Evolutionary conservation across 805 yeast species (phyloP).

Genomic region (Candida easanensis): DNA sequence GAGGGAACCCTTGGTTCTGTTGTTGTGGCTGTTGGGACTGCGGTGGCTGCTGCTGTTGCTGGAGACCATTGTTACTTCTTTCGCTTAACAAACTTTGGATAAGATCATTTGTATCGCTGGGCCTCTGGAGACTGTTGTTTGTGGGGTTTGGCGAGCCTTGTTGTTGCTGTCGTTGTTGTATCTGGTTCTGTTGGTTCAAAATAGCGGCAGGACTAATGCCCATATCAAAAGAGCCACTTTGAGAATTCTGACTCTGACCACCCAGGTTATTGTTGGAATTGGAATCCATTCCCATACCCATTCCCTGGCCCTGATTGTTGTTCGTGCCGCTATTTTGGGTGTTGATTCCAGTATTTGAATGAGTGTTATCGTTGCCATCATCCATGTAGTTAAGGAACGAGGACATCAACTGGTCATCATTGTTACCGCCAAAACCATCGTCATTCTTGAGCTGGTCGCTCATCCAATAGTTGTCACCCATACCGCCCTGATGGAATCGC

Average conservation of each 20-base stretch:
- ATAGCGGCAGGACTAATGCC: constrained; percentile 25
- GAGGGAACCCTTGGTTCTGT: constrained; percentile 26
- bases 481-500: constrained; percentile 1
- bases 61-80: constrained; percentile 27
- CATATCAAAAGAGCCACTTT: constrained; percentile 18
- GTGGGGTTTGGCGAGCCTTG: constrained; percentile 20
- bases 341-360: constrained; percentile 11
- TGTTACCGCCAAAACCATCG: constrained; percentile 18
- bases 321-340: constrained; percentile 1
- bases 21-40: constrained; percentile 18
- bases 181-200: constrained; percentile 12
- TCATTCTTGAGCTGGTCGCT: constrained; percentile 27
- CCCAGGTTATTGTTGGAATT: background rate
- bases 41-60: constrained; percentile 15
- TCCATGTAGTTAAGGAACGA: constrained; percentile 47
- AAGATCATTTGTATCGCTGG: constrained; percentile 20
- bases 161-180: constrained; percentile 13
- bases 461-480: constrained; percentile 29
- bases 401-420: constrained; percentile 34
- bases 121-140: constrained; percentile 26
- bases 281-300: constrained; percentile 1
- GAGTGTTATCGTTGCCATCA: constrained; percentile 21
- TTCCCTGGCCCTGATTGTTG: background rate
- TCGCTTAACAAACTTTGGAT: constrained; percentile 28
- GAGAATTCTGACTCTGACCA: constrained; percentile 2